Evolutionary conservation across 2,329 filamentous ascomycete genomes (phyloP).

Genomic region (Colletotrichum tropicicola): DNA sequence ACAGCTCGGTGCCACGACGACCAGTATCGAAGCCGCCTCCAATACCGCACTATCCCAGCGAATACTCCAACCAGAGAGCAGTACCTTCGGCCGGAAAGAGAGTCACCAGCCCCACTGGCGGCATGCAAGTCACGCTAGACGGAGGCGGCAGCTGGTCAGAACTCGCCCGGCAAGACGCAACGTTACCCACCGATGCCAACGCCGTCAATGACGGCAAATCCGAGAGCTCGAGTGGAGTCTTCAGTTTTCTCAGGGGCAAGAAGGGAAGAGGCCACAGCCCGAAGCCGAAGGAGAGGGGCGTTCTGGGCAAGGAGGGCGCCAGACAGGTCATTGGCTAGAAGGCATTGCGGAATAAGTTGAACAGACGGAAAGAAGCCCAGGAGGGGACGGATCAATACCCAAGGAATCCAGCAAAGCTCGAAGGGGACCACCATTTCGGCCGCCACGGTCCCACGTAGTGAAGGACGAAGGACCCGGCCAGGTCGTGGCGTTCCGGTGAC

Average conservation of each 20-base stretch:
- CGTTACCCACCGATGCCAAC: slow-evolving; percentile 73
- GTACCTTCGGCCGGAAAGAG: slow-evolving; percentile 66
- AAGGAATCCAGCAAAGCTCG: slow-evolving; percentile 4
- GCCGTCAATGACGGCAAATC: slow-evolving; percentile 60
- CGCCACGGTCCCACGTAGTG: not conserved
- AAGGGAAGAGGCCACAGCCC: slow-evolving; percentile 91
- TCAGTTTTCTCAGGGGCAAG: slow-evolving; percentile 89
- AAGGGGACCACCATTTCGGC: not conserved
- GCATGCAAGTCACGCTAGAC: slow-evolving; percentile 90
- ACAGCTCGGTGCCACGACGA: slow-evolving; percentile 29
- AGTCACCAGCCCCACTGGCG: slow-evolving; percentile 81
- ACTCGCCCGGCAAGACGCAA: slow-evolving; percentile 84
- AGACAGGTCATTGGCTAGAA: slow-evolving; percentile 77
- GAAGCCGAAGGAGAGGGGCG: slow-evolving; percentile 92
- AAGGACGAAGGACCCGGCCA: not conserved
- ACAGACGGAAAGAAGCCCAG: slow-evolving; percentile 16
- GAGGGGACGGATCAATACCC: slow-evolving; percentile 25
- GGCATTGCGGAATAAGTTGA: not conserved
- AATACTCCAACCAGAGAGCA: slow-evolving; percentile 47
- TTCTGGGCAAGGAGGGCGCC: slow-evolving; percentile 94
- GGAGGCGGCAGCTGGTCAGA: slow-evolving; percentile 92
- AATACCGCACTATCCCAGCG: slow-evolving; percentile 56
- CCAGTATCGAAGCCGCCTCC: slow-evolving; percentile 38
- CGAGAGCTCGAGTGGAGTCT: slow-evolving; percentile 78
- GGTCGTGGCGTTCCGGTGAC: slow-evolving; percentile 4